phyloP scores from a whole-genome alignment of 1,139 yeast species.

The Taphrina flavorubra region DNA sequence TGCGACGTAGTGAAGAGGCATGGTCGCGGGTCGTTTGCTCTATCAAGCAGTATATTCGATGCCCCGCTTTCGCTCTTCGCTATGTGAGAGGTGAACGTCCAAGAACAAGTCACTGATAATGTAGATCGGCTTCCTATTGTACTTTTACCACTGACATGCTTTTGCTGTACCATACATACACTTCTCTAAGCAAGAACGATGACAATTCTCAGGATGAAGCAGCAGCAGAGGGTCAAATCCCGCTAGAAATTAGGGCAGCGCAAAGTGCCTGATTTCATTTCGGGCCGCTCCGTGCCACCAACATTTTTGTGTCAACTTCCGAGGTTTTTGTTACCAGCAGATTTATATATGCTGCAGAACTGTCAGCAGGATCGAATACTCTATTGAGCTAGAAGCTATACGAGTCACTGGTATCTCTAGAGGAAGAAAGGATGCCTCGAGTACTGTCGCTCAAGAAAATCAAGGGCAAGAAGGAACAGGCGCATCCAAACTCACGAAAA shows the following conservation, averaged over 20 bases:
- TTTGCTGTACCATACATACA: too few species aligned
- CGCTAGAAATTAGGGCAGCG: neutral
- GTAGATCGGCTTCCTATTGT: neutral
- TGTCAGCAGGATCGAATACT: too few species aligned
- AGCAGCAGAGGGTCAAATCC: constrained; percentile 2
- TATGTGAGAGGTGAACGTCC: too few species aligned
- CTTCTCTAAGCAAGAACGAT: neutral
- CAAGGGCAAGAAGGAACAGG: constrained; percentile 41
- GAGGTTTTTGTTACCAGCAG: too few species aligned
- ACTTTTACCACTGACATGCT: neutral
- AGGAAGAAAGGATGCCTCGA: constrained; percentile 19
- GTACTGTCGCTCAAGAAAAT: constrained; percentile 39
- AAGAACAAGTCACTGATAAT: neutral
- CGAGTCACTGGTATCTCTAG: too few species aligned
- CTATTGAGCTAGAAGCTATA: too few species aligned
- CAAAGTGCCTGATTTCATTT: constrained; percentile 10
- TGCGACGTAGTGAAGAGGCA: constrained; percentile 61
- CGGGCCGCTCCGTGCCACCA: constrained; percentile 11
- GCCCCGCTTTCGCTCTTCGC: neutral
- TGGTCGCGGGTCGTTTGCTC: neutral
- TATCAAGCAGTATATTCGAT: neutral
- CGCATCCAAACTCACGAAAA: constrained; percentile 39
- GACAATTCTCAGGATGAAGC: constrained; percentile 1
- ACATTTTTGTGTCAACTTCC: constrained; percentile 1
- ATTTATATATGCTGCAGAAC: too few species aligned